phyloP scores from a whole-genome alignment of 306 rosid species.

The Prosopis cineraria region DNA sequence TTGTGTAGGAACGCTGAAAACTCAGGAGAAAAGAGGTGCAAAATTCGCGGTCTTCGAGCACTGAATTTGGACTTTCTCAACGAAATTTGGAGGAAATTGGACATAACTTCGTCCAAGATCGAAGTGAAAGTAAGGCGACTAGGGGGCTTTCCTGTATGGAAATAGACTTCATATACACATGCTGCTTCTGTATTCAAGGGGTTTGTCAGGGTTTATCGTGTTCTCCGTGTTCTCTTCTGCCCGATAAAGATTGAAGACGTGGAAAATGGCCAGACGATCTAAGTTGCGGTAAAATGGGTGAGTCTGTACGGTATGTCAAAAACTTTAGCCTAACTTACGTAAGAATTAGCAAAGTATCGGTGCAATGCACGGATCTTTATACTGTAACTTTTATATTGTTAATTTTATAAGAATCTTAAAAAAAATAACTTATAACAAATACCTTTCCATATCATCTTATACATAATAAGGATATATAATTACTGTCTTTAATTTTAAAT shows the following conservation, averaged over 20 bases:
- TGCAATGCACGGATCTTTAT: no score
- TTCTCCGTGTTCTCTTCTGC: background rate
- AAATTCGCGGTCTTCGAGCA: constrained; percentile 12
- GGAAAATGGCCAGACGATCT: no score
- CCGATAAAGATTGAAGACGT: background rate
- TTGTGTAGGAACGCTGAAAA: constrained; percentile 30
- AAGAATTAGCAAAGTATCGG: no score
- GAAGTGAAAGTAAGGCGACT: background rate
- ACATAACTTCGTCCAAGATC: constrained; percentile 23
- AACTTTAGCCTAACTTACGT: no score
- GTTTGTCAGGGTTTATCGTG: constrained; percentile 13
- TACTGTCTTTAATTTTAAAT: no score
- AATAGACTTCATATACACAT: background rate
- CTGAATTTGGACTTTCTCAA: constrained; percentile 17
- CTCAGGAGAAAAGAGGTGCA: background rate
- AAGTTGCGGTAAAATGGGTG: no score
- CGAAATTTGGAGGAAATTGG: constrained; percentile 38
- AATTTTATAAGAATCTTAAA: no score
- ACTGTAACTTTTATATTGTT: no score
- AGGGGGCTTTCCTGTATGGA: background rate
- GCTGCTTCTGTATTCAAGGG: background rate
- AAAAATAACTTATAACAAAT: no score
- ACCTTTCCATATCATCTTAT: no score
- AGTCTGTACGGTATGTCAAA: no score
- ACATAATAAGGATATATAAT: no score